Evolutionary conservation across 2,329 filamentous ascomycete species (phyloP).

Genomic region (Calycina herbarum): DNA sequence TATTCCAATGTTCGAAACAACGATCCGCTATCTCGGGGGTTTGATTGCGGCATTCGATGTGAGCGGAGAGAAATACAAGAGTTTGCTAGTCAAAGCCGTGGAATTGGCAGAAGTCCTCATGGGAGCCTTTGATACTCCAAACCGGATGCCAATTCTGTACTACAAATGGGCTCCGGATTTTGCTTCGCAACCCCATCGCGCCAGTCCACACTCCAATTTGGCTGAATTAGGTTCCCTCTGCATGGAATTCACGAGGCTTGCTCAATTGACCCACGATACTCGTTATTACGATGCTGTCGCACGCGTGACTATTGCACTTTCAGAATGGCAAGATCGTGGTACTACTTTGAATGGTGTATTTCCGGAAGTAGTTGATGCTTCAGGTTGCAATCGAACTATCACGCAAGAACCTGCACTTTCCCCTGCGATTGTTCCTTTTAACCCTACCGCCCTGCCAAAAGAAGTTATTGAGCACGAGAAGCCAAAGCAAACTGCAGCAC

Average conservation of each 20-base stretch:
- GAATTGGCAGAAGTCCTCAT: conserved; percentile 72
- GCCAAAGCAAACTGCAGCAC: conserved; percentile 23
- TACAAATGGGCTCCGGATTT: conserved; percentile 73
- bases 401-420: conserved; percentile 17
- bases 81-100: conserved; percentile 69
- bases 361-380: conserved; percentile 74
- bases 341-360: conserved; percentile 77
- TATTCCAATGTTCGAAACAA: conserved; percentile 91
- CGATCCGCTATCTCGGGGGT: conserved; percentile 87
- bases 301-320: conserved; percentile 77
- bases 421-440: neutral
- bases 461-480: conserved; percentile 26
- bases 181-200: conserved; percentile 63
- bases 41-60: conserved; percentile 85
- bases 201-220: conserved; percentile 54
- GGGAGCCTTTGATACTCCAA: conserved; percentile 80
- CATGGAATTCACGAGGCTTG: conserved; percentile 86
- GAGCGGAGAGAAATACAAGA: conserved; percentile 66
- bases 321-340: conserved; percentile 68
- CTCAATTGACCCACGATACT: conserved; percentile 76
- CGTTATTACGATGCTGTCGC: conserved; percentile 91
- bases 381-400: conserved; percentile 63
- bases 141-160: conserved; percentile 84
- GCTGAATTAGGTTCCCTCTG: conserved; percentile 67
- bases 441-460: conserved; percentile 17